Conservation (phyloP, 2,329 filamentous ascomycete genomes). For the Hortaea werneckii region DNA sequence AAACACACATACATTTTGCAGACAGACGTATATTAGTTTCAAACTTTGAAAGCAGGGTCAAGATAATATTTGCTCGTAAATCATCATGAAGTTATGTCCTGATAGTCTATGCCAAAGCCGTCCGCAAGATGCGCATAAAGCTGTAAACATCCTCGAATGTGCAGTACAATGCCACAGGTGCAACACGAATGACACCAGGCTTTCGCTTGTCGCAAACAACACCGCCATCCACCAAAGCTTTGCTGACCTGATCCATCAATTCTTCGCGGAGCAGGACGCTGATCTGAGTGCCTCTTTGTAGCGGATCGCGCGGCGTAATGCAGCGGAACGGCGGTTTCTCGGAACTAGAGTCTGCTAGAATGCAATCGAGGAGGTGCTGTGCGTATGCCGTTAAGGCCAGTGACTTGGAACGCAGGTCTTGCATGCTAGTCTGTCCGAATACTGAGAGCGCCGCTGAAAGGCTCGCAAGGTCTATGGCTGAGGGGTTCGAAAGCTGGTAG, state of each 20-base stretch:
- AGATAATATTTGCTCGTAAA: too few relatives aligned
- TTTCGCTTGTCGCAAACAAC: slow-evolving; percentile 76
- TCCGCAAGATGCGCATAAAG: slow-evolving; percentile 47
- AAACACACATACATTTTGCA: too few relatives aligned
- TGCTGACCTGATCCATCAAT: slow-evolving; percentile 57
- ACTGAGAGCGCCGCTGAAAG: slow-evolving; percentile 52
- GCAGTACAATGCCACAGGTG: slow-evolving; percentile 77
- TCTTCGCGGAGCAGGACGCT: slow-evolving; percentile 61
- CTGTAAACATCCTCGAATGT: slow-evolving; percentile 62
- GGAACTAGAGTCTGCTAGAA: slow-evolving; percentile 5
- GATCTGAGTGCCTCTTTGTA: slow-evolving; percentile 49
- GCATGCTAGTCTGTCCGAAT: slow-evolving; percentile 62
- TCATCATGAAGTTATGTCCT: too few relatives aligned
- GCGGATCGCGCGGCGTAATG: slow-evolving; percentile 59
- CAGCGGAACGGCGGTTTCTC: slow-evolving; percentile 30
- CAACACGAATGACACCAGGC: slow-evolving; percentile 74
- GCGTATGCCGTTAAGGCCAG: slow-evolving; percentile 66
- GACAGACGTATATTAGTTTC: too few relatives aligned
- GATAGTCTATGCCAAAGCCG: slow-evolving; percentile 23
- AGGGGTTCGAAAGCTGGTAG: slow-evolving; percentile 78
- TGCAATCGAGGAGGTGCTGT: slow-evolving; percentile 49
- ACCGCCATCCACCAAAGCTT: slow-evolving; percentile 54
- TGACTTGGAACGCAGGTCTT: slow-evolving; percentile 58
- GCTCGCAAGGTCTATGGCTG: slow-evolving; percentile 63
- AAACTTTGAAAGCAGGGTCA: too few relatives aligned